These are phyloP conservation scores for Diospyros kaki DNA, from an alignment of 148 eudicot genomes.

Conservation along the genomic window DNA sequence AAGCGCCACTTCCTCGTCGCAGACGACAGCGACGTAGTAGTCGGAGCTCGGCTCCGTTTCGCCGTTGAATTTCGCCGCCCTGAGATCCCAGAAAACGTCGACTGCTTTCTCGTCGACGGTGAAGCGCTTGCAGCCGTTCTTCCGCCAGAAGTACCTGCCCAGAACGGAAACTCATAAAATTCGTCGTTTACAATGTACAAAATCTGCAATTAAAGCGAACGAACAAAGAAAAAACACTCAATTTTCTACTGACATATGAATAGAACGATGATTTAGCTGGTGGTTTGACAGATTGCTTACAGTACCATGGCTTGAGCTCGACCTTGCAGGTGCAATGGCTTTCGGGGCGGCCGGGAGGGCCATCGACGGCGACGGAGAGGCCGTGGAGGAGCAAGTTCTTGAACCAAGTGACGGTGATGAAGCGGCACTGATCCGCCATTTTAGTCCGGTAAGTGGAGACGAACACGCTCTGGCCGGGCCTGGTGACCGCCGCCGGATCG, in stretches of 20 bases:
- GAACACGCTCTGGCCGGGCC: slow-evolving; percentile 61
- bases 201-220: too few relatives aligned
- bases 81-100: slow-evolving; percentile 59
- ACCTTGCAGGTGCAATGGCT: slow-evolving; percentile 61
- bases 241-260: too few relatives aligned
- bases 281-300: too few relatives aligned
- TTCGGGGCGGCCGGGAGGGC: slow-evolving; percentile 19
- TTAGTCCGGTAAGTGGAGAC: slow-evolving; percentile 60
- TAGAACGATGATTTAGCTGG: too few relatives aligned
- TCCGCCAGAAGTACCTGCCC: slow-evolving; percentile 47
- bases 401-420: slow-evolving; percentile 75
- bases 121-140: slow-evolving; percentile 61
- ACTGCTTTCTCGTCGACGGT: slow-evolving; percentile 36
- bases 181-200: too few relatives aligned
- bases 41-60: slow-evolving; percentile 57
- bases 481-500: slow-evolving; percentile 27
- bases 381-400: slow-evolving; percentile 68
- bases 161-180: too few relatives aligned
- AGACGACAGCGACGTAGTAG: slow-evolving; percentile 59
- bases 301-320: slow-evolving; percentile 70
- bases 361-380: slow-evolving; percentile 54
- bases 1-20: slow-evolving; percentile 42
- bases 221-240: too few relatives aligned
- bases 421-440: slow-evolving; percentile 40
- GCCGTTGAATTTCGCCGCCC: slow-evolving; percentile 43